Percentiles rank a stretch among this genome's conserved stretches.
phyloP scores from a whole-genome alignment of 345 rosid genomes.

The Hypericum perforatum region DNA sequence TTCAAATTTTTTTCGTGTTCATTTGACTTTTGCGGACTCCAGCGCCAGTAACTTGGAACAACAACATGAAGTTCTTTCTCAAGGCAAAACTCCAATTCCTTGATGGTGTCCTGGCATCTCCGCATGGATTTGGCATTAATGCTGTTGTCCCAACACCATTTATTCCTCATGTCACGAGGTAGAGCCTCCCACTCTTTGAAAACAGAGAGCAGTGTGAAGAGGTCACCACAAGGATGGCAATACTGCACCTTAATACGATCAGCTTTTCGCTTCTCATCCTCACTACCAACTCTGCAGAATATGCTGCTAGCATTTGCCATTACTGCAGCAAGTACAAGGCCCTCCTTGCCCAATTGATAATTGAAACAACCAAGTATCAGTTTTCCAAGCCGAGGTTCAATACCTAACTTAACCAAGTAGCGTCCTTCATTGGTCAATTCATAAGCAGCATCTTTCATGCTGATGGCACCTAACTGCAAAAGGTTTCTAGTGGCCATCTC shows the following conservation, averaged over 20 bases:
- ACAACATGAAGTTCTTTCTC: constrained; percentile 48
- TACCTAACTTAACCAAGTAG: constrained; percentile 65
- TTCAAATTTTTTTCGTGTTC: constrained; percentile 42
- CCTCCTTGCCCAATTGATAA: constrained; percentile 59
- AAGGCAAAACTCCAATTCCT: constrained; percentile 59
- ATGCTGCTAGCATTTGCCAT: constrained; percentile 83
- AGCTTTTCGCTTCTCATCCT: constrained; percentile 58
- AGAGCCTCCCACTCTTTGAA: constrained; percentile 68
- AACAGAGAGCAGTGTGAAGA: constrained; percentile 78
- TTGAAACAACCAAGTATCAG: constrained; percentile 49
- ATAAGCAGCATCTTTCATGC: constrained; percentile 29
- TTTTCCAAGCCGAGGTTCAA: constrained; percentile 89
- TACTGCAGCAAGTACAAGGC: constrained; percentile 80
- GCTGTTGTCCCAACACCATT: constrained; percentile 93
- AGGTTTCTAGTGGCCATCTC: constrained; percentile 66
- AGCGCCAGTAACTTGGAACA: constrained; percentile 51
- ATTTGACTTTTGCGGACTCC: constrained; percentile 45
- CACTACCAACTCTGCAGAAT: constrained; percentile 79
- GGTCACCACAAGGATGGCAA: constrained; percentile 73
- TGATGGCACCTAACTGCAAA: constrained; percentile 66
- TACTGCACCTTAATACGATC: constrained; percentile 73
- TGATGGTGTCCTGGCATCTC: constrained; percentile 70
- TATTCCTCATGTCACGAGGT: constrained; percentile 39
- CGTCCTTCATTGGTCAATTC: constrained; percentile 58
- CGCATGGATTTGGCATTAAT: constrained; percentile 89